A percentile compares a stretch with the other conserved stretches of the same genome.
These are phyloP conservation scores for Juncus effusus DNA, from an alignment of 176 grass and related monocot genomes.

Conservation along the genomic window DNA sequence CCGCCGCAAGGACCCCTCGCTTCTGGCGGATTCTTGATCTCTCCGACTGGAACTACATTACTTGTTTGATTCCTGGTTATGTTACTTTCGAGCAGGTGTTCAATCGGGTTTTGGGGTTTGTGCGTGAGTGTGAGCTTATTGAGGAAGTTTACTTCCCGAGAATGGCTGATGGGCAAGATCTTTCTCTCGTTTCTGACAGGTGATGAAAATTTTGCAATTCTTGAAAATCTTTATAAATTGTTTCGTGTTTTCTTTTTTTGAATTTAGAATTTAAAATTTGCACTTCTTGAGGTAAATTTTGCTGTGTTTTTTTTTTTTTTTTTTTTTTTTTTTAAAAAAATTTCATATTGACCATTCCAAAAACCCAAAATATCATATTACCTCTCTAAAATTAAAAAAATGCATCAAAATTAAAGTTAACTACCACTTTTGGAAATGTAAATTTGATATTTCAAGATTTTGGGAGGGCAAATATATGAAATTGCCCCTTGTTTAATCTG, in stretches of 20 bases:
- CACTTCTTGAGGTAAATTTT: too few species aligned
- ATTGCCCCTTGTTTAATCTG: too few species aligned
- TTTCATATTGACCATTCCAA: too few species aligned
- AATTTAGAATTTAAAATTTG: too few species aligned
- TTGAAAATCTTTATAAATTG: not conserved
- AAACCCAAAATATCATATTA: too few species aligned
- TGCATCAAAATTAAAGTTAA: too few species aligned
- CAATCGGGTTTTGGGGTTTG: not conserved
- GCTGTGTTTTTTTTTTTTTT: too few species aligned
- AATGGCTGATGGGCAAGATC: slow-evolving; percentile 13
- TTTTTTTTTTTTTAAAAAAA: too few species aligned
- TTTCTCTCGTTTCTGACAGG: not conserved
- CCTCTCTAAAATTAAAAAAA: too few species aligned
- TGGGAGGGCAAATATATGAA: too few species aligned
- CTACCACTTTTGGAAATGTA: too few species aligned
- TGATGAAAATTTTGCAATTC: not conserved
- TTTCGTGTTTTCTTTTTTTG: not conserved
- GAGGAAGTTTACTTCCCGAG: slow-evolving; percentile 6
- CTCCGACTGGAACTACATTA: slow-evolving; percentile 14
- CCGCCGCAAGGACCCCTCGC: not conserved
- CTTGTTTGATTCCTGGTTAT: not conserved
- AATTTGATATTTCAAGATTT: too few species aligned
- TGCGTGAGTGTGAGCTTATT: not conserved
- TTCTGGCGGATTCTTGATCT: slow-evolving; percentile 19
- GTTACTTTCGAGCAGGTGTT: not conserved